A percentile compares a stretch with the other conserved stretches of the same genome.
Evolutionary conservation across 495 filamentous ascomycete genomes (phyloP).

Genomic region (Tuber calosporum): DNA sequence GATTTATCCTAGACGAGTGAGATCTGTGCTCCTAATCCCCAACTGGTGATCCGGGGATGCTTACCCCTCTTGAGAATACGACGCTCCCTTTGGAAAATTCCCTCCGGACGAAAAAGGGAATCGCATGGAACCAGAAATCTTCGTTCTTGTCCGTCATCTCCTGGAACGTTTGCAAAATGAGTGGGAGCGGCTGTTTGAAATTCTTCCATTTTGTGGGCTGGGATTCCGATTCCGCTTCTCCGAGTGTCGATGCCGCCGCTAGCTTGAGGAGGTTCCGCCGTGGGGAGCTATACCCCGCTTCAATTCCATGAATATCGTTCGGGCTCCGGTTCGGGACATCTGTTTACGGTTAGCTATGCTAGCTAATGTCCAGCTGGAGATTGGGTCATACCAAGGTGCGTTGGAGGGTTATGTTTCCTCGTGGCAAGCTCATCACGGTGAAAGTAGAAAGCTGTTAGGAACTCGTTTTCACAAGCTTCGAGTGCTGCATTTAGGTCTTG

Average conservation of each 20-base stretch:
- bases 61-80: conserved; percentile 66
- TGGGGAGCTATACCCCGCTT: conserved; percentile 64
- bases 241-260: conserved; percentile 65
- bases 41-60: conserved; percentile 11
- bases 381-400: conserved; percentile 24
- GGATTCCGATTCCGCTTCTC: conserved; percentile 48
- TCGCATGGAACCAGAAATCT: conserved; percentile 85
- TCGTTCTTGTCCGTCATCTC: conserved; percentile 74
- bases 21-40: conserved; percentile 29
- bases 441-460: conserved; percentile 74
- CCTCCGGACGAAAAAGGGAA: conserved; percentile 61
- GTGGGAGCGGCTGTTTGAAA: conserved; percentile 79
- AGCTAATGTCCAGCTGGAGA: neutral
- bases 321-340: conserved; percentile 35
- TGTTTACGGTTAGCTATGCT: conserved; percentile 16
- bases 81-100: conserved; percentile 61
- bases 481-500: conserved; percentile 86
- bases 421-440: conserved; percentile 32
- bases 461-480: conserved; percentile 91
- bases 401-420: neutral
- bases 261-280: conserved; percentile 67
- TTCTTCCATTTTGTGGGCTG: conserved; percentile 62
- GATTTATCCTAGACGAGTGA: conserved; percentile 26
- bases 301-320: conserved; percentile 42
- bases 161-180: conserved; percentile 88